Conservation (phyloP, 768 basidiomycete species). For the Lentinula guzmanii region DNA sequence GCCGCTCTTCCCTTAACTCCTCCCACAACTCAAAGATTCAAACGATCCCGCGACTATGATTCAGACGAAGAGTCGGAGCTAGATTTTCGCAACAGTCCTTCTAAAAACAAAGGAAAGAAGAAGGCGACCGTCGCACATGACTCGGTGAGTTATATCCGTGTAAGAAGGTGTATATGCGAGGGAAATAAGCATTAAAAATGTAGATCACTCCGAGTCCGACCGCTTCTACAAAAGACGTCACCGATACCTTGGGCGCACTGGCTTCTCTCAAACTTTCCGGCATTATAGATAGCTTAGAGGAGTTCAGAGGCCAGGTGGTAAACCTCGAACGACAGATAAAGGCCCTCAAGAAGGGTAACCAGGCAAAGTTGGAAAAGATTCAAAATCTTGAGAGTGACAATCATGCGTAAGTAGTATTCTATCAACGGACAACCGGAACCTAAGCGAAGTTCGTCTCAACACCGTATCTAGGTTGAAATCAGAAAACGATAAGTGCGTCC, state of each 20-base stretch:
- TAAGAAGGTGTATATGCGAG: neutral
- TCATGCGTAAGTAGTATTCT: constrained; percentile 16
- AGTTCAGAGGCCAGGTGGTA: constrained; percentile 21
- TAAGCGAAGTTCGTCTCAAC: neutral
- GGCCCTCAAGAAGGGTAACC: constrained; percentile 28
- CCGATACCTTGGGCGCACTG: constrained; percentile 8
- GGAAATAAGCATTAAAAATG: neutral
- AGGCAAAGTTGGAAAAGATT: constrained; percentile 27
- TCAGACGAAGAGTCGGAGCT: neutral
- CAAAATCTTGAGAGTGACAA: constrained; percentile 20
- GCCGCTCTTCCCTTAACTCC: neutral
- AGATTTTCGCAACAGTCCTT: neutral
- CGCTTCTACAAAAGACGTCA: neutral
- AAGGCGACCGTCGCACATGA: neutral
- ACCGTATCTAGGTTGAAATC: neutral
- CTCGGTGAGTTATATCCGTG: neutral
- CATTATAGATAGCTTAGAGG: constrained; percentile 8
- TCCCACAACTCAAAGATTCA: neutral
- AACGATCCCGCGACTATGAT: neutral
- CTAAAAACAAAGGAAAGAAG: constrained; percentile 3
- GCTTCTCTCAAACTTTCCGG: constrained; percentile 16
- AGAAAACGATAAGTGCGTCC: neutral
- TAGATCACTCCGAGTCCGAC: neutral
- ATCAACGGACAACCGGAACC: neutral
- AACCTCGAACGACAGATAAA: constrained; percentile 31